Evolutionary conservation across 2,329 filamentous ascomycete genomes (phyloP).

Genomic region (Colletotrichum musicola): DNA sequence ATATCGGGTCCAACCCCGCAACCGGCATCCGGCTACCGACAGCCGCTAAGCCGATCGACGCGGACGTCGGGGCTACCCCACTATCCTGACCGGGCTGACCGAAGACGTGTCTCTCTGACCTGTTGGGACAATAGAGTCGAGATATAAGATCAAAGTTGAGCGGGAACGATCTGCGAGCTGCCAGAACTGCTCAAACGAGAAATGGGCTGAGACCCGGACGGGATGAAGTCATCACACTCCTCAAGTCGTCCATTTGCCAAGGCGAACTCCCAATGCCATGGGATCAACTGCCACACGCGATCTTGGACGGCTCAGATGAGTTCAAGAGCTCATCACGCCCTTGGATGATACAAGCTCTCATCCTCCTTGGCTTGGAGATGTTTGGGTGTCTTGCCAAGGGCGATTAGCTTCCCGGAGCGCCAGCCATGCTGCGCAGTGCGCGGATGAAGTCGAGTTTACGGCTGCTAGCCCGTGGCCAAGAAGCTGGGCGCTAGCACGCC

Average conservation of each 20-base stretch:
- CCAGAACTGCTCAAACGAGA: conserved; percentile 4
- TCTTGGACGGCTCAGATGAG: neutral
- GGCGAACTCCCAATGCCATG: neutral
- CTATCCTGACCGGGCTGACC: conserved; percentile 34
- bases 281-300: neutral
- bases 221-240: too few species aligned
- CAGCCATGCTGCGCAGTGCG: conserved; percentile 16
- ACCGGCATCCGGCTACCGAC: conserved; percentile 31
- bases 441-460: conserved; percentile 15
- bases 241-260: neutral
- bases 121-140: neutral
- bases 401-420: conserved; percentile 1
- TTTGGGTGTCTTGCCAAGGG: conserved; percentile 14
- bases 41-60: conserved; percentile 35
- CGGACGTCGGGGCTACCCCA: conserved; percentile 36
- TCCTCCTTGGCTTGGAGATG: neutral
- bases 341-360: neutral
- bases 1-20: conserved; percentile 36
- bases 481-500: conserved; percentile 37
- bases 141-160: neutral
- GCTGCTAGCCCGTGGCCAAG: conserved; percentile 32
- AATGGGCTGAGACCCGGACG: neutral
- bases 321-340: neutral
- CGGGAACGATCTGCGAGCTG: conserved; percentile 17
- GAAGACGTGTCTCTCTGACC: conserved; percentile 7